Evolutionary conservation across 805 yeast species (phyloP).

Genomic region (Brettanomyces nanus): DNA sequence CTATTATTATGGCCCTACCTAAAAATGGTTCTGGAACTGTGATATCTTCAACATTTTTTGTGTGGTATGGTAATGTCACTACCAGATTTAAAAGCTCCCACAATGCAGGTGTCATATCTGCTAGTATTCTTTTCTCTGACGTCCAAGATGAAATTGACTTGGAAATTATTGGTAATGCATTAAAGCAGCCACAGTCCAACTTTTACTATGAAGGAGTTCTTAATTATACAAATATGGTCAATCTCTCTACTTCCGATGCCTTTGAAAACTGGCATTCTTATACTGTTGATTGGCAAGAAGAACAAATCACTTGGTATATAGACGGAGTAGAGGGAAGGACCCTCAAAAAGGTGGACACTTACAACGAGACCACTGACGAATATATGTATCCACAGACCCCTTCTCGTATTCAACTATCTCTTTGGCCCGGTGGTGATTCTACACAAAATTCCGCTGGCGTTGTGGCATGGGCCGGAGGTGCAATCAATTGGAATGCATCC

Average conservation of each 20-base stretch:
- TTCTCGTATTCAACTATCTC: slow-evolving; percentile 58
- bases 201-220: slow-evolving; percentile 69
- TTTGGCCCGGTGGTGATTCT: slow-evolving; percentile 71
- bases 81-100: slow-evolving; percentile 68
- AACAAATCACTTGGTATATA: slow-evolving; percentile 57
- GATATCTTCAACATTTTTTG: slow-evolving; percentile 64
- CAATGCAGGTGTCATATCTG: slow-evolving; percentile 73
- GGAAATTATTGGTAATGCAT: slow-evolving; percentile 75
- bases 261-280: slow-evolving; percentile 65
- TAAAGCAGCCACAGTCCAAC: slow-evolving; percentile 65
- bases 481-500: slow-evolving; percentile 67
- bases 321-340: slow-evolving; percentile 67
- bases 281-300: slow-evolving; percentile 77
- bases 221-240: slow-evolving; percentile 53
- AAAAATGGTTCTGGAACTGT: slow-evolving; percentile 69
- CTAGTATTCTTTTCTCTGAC: slow-evolving; percentile 73
- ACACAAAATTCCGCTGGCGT: slow-evolving; percentile 54
- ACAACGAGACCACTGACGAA: slow-evolving; percentile 48
- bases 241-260: slow-evolving; percentile 41
- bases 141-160: slow-evolving; percentile 87
- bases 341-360: slow-evolving; percentile 50
- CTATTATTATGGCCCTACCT: slow-evolving; percentile 67
- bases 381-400: slow-evolving; percentile 70
- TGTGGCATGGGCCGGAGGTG: slow-evolving; percentile 84
- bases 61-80: slow-evolving; percentile 83